These are phyloP conservation scores for Jacaranda copaia DNA, from an alignment of 257 asterid species.

Conservation along the genomic window DNA sequence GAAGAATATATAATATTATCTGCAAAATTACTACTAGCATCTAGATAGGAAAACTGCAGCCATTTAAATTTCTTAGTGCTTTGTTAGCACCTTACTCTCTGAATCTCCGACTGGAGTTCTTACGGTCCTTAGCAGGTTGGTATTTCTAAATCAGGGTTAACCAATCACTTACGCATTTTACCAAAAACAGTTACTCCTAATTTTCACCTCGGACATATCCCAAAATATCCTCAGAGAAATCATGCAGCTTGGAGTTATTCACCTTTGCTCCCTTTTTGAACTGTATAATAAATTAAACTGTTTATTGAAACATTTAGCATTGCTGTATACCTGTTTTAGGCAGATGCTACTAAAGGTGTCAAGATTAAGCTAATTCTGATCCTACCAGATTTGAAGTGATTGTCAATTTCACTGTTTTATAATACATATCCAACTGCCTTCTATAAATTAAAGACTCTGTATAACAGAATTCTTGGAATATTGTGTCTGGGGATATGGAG, in stretches of 20 bases:
- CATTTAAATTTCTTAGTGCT: neutral
- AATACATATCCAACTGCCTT: neutral
- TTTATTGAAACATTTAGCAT: conserved; percentile 6
- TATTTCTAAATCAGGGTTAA: neutral
- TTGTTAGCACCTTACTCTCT: neutral
- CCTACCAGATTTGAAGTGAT: conserved; percentile 9
- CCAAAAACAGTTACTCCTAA: neutral
- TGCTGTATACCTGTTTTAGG: neutral
- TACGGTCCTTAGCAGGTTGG: neutral
- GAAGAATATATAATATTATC: neutral
- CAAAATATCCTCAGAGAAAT: conserved; percentile 1
- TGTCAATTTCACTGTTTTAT: neutral
- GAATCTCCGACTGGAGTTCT: neutral
- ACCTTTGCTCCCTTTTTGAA: neutral
- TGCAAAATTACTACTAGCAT: neutral
- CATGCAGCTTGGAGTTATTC: neutral
- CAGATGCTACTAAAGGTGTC: conserved; percentile 14
- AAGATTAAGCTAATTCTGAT: conserved; percentile 6
- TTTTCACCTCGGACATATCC: neutral
- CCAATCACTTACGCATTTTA: conserved; percentile 14
- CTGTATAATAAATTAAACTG: neutral
- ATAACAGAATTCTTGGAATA: neutral
- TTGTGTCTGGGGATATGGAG: neutral
- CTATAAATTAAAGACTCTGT: neutral
- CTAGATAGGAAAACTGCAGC: neutral